Base-by-base conservation (phyloP, 768 basidiomycete genomes). In the Boletus rex-veris region DNA sequence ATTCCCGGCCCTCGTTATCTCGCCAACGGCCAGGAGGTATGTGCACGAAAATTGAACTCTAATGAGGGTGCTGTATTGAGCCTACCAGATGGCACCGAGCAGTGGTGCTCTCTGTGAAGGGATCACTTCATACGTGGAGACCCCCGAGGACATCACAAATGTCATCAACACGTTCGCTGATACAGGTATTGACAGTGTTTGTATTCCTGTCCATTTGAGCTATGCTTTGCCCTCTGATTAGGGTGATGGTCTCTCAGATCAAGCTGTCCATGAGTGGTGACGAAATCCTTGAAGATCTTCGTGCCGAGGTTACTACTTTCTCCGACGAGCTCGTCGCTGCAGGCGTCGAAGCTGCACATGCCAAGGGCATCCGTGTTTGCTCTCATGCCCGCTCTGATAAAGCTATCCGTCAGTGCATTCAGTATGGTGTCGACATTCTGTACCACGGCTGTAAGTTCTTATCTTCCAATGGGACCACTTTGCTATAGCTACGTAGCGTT, bases 261-360 rank as follows among this genome's bases (percentile, higher is more conserved):
- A 74, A 74, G 42, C 48, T 74, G 14, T 68, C 62, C 3, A 74
- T 74, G 73, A 71, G 66, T 11, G 73, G 73, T 0, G 73, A 74
- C 11, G 71, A 73, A 45, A 70, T 71, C 28, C 70, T 69, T 0
- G 69, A 71, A 26, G 36, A 60, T 18, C 65, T 73, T 39, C 69
- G 71, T 2, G 70, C 73, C 5, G 72, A 73, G 50, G 63, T 65
- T 38, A 72, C 55, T 10, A 74, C 73, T 9, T 73, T 74, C 51
- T 38, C 67, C 0, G 73, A 73, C 26, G 60, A 67, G 44, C 57
- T 70, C 5, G 71, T 71, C 2, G 70, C 65, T 16, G 65, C 71
- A n/a, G 71, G 65, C 18, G 64, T 71, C 4, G 69, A 73, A 60
- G 66, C 63, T 8, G 72, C 72, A 16, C 72, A 73, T 48, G 60